Evolutionary conservation across 208 protist genomes (phyloP), one percentile per base, ranked within the genome.

Genomic region (Balamuthia mandrillaris): DNA sequence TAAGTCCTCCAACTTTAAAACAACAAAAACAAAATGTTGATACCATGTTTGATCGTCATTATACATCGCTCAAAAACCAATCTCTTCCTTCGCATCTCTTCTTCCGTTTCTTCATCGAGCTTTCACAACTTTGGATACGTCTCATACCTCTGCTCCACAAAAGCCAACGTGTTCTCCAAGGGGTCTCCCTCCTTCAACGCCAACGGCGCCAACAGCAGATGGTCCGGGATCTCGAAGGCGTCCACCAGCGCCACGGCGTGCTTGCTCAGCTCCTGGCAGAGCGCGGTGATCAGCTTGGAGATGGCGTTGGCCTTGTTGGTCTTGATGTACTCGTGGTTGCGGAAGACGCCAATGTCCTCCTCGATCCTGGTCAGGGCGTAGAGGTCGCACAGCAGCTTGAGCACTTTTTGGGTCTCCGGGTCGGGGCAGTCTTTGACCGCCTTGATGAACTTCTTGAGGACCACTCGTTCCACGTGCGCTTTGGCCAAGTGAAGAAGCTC

Each of bases 241-340:
- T 72, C 63, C 33, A 72, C 63, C 7, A 72, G 63, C n/a, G 16
- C 18, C 37, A 72, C 37, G 3, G 63, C 63, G 63, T 72, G 63
- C 9, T 49, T 72, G 37, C 63, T 33, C 10, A 72, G 37, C 37
- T 72, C 63, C n/a, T 72, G 63, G 63, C 63, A 72, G 1, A 72
- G 63, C 63, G 21, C 63, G 16, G 63, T 72, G 31, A 72, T 45
- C n/a, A 72, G 37, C 63, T 72, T 41, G 63, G 37, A 49, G 37
- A 72, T 72, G 63, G 63, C 63, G 37, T 72, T 72, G 63, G 63
- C 63, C 37, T 72, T 72, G 7, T 41, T 6, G 37, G 41, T 72
- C 63, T 72, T 72, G 63, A 72, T 72, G 37, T 72, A 72, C n/a
- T 41, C 63, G 37, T 72, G 37, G 37, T 72, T 72, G 63, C 63